These are phyloP conservation scores for Curvularia verruculosa DNA, from an alignment of 2,329 filamentous ascomycete species.

Conservation along the genomic window DNA sequence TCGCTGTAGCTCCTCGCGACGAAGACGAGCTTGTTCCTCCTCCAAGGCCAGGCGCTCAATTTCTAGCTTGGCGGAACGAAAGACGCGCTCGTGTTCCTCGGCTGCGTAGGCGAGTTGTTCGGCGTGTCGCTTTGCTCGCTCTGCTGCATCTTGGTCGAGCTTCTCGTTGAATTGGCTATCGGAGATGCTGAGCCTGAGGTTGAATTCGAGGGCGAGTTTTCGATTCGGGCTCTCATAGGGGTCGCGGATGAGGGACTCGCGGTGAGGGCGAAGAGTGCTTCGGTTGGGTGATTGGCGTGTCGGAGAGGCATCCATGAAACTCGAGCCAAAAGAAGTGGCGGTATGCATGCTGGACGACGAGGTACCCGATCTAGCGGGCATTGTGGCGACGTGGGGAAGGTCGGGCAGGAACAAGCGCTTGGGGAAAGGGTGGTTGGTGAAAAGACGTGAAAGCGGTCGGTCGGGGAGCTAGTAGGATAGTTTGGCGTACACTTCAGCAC, in stretches of 20 bases:
- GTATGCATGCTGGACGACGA: constrained; percentile 46
- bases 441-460: constrained; percentile 19
- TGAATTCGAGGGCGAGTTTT: constrained; percentile 51
- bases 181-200: constrained; percentile 50
- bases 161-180: constrained; percentile 60
- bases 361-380: constrained; percentile 43
- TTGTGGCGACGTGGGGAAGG: constrained; percentile 18
- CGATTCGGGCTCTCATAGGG: constrained; percentile 44
- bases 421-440: constrained; percentile 33
- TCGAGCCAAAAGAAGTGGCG: constrained; percentile 40
- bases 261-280: constrained; percentile 31
- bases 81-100: constrained; percentile 69
- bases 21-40: constrained; percentile 44
- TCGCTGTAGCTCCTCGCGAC: constrained; percentile 45
- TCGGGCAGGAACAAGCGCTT: constrained; percentile 11
- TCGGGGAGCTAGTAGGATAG: constrained; percentile 14
- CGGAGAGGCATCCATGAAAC: constrained; percentile 39
- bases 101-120: constrained; percentile 70
- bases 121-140: constrained; percentile 67
- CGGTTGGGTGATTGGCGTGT: constrained; percentile 42
- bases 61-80: constrained; percentile 60
- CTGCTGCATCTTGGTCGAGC: constrained; percentile 67
- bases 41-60: constrained; percentile 57
- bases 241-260: constrained; percentile 31
- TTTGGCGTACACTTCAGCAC: constrained; percentile 12